A percentile compares a stretch with the other conserved stretches of the same genome.
phyloP scores from a whole-genome alignment of 2,329 filamentous ascomycete genomes.

The Colletotrichum cuscutae region DNA sequence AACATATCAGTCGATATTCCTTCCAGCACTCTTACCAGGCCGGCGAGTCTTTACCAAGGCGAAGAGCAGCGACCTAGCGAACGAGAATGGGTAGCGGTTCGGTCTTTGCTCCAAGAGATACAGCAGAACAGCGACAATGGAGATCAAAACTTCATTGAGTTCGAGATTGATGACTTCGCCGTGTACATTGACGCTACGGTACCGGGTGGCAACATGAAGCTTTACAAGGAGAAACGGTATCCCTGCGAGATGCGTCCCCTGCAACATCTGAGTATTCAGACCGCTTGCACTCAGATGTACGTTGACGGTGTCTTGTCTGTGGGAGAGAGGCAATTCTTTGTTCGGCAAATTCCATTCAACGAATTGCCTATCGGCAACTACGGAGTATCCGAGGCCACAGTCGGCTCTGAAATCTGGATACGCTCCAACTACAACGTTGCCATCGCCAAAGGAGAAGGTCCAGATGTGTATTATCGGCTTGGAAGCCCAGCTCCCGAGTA shows the following conservation, averaged over 20 bases:
- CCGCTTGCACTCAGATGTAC: constrained; percentile 51
- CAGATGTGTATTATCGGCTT: constrained; percentile 72
- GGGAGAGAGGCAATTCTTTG: constrained; percentile 55
- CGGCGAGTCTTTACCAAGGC: constrained; percentile 36
- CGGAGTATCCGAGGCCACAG: constrained; percentile 56
- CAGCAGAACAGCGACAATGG: constrained; percentile 16
- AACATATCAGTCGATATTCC: constrained; percentile 21
- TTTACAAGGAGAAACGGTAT: neutral
- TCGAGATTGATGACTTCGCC: constrained; percentile 67
- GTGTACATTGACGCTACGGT: constrained; percentile 58
- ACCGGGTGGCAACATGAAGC: constrained; percentile 36
- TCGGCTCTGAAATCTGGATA: constrained; percentile 71
- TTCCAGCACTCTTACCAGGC: constrained; percentile 12
- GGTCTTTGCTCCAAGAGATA: constrained; percentile 40
- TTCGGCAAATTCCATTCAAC: constrained; percentile 66
- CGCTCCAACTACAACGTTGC: constrained; percentile 59
- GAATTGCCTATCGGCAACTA: constrained; percentile 75
- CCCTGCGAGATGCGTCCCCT: constrained; percentile 64
- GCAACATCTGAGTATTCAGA: constrained; percentile 57
- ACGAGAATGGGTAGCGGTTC: constrained; percentile 46
- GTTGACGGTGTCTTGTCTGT: constrained; percentile 70
- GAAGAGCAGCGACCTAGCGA: constrained; percentile 38
- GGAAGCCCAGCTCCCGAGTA: constrained; percentile 69
- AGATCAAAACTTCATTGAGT: constrained; percentile 52
- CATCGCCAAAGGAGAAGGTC: constrained; percentile 11